Evolutionary conservation across 176 grass and related monocot species (phyloP).

Genomic region (Oryza longistaminata): DNA sequence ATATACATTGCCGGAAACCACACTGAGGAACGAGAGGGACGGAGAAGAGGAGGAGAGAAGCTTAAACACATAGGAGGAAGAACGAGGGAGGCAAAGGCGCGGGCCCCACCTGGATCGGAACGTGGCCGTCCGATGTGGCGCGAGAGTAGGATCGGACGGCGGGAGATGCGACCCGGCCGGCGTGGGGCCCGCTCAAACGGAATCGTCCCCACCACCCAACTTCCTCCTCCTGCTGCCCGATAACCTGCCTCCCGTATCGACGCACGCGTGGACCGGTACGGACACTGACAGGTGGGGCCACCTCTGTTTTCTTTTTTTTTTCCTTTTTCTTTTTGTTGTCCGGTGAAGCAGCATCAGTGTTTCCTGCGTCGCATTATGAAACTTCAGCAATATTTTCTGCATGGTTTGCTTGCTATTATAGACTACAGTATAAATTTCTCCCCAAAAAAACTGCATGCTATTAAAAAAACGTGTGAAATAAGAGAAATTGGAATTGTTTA

Average conservation of each 20-base stretch:
- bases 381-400: not conserved
- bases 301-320: not conserved
- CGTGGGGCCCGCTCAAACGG: constrained; percentile 47
- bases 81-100: not conserved
- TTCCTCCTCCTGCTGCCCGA: constrained; percentile 26
- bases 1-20: constrained; percentile 38
- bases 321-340: too few relatives aligned
- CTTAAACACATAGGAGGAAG: not conserved
- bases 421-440: not conserved
- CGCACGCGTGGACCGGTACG: not conserved
- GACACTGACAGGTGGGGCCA: constrained; percentile 22
- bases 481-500: not conserved
- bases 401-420: not conserved
- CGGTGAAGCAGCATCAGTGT: not conserved
- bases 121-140: constrained; percentile 48
- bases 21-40: not conserved
- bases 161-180: not conserved
- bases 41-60: not conserved
- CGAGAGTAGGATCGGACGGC: constrained; percentile 42
- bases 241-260: constrained; percentile 28
- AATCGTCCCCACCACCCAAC: constrained; percentile 46
- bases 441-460: not conserved
- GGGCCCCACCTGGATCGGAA: constrained; percentile 14
- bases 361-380: not conserved
- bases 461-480: not conserved